Percentiles rank a stretch among this genome's conserved stretches.
Evolutionary conservation across 371 early-diverging fungal genomes (phyloP).

Genomic region (Saksenaea oblongispora): DNA sequence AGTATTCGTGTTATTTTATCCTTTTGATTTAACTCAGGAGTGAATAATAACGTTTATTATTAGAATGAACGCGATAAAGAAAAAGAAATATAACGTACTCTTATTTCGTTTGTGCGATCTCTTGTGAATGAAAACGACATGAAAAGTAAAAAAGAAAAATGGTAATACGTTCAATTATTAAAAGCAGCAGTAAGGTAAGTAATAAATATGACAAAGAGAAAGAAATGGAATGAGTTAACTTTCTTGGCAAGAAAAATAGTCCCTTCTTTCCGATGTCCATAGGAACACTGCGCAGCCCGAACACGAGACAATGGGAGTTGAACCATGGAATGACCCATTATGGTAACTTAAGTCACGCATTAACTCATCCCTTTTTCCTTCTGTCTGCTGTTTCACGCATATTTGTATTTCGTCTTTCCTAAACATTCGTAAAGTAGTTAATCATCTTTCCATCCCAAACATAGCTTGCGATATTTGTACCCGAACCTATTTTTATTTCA

Average conservation of each 20-base stretch:
- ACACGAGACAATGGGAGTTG: no score
- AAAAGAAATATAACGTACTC: constrained; percentile 12
- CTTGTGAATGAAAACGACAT: constrained; percentile 41
- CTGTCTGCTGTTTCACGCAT: no score
- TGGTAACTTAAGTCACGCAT: no score
- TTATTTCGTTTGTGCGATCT: constrained; percentile 35
- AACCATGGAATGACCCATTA: no score
- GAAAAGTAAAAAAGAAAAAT: background rate
- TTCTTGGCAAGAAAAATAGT: constrained; percentile 3
- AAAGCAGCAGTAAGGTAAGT: constrained; percentile 3
- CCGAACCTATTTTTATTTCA: no score
- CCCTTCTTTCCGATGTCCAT: background rate
- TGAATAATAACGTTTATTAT: no score
- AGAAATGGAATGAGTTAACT: background rate
- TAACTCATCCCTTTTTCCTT: no score
- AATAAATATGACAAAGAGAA: constrained; percentile 9
- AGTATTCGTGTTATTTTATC: background rate
- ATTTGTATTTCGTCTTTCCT: no score
- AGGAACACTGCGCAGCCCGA: no score
- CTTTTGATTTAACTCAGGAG: constrained; percentile 2
- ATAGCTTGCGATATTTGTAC: no score
- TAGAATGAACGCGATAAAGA: background rate
- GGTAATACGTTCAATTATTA: background rate
- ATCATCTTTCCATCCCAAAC: no score
- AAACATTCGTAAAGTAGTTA: no score